Base-by-base conservation (phyloP, 1,139 yeast genomes). In the Pichia norvegensis region DNA sequence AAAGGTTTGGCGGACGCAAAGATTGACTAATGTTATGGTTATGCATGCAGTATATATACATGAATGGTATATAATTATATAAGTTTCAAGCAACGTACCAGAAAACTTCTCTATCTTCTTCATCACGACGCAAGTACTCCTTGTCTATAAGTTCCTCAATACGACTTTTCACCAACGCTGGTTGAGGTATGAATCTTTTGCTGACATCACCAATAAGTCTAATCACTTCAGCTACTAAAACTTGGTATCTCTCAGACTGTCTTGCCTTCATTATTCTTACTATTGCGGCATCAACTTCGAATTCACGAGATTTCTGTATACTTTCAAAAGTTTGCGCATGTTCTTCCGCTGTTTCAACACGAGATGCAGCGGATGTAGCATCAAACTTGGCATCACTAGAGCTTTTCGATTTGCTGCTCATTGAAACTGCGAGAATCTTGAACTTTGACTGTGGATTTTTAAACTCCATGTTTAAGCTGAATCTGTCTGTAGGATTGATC, bases 251-350 rank as follows among this genome's bases (percentile, higher is more conserved):
- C 46, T 83, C 59, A 0, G 72, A 65, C 56, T 80, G 81, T 33
- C 90, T 69, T 1, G 85, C 74, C 62, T 92, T 92, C 92, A 92
- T 82, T 11, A 84, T 78, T 46, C 97, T 73, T 2, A 90, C 95
- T 47, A 90, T 77, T 0, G 95, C 95, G 0, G 97, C 97, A 58
- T 86, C 94, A 3, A 85, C 72, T 57, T 82, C 87, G 47, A 74
- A 72, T 52, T 78, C 65, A 44, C 85, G 67, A 8, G 76, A 68
- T 48, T 61, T 69, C 58, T 61, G 74, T 55, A 67, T 67, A 29
- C 65, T 62, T 36, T 66, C 69, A 60, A 67, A 55, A 1, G 74
- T 73, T 43, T 61, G 65, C 17, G 66, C 54, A 52, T 79, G 55
- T 63, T 72, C 71, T 39, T 64, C 38, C 47, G 63, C 67, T 55